Conservation (phyloP, 2,329 filamentous ascomycete genomes). For the Sporothrix curviconia region DNA sequence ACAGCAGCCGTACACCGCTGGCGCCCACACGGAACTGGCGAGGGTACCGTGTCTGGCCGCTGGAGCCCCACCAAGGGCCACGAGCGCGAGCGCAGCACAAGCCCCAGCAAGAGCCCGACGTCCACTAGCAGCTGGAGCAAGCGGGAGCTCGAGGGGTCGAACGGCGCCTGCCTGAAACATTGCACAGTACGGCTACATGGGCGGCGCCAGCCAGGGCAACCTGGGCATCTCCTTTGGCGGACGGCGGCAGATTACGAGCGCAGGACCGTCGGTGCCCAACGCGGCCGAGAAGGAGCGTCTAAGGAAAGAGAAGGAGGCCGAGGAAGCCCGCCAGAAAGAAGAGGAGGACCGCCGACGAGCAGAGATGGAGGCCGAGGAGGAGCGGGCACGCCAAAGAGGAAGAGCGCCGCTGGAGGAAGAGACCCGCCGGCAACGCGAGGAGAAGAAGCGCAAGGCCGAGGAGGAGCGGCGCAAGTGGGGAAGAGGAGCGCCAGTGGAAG, state of each 20-base stretch:
- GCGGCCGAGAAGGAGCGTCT: slow-evolving; percentile 76
- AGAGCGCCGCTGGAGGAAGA: slow-evolving; percentile 61
- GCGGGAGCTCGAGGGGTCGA: slow-evolving; percentile 67
- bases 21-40: slow-evolving; percentile 46
- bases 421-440: slow-evolving; percentile 50
- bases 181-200: slow-evolving; percentile 96
- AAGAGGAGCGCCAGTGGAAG: slow-evolving; percentile 63
- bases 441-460: slow-evolving; percentile 45
- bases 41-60: slow-evolving; percentile 42
- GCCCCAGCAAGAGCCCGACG: slow-evolving; percentile 47
- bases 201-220: slow-evolving; percentile 91
- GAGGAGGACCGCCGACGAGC: slow-evolving; percentile 41
- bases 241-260: slow-evolving; percentile 83
- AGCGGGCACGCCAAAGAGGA: slow-evolving; percentile 55
- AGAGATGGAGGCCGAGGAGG: slow-evolving; percentile 52
- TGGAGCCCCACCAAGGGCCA: slow-evolving; percentile 51
- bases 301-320: slow-evolving; percentile 49
- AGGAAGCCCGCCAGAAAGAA: slow-evolving; percentile 55
- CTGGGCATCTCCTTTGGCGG: slow-evolving; percentile 89
- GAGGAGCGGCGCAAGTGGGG: slow-evolving; percentile 62
- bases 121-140: slow-evolving; percentile 87
- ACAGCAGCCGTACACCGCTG: slow-evolving; percentile 37
- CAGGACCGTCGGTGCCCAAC: slow-evolving; percentile 71
- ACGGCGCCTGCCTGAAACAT: slow-evolving; percentile 97
- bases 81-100: slow-evolving; percentile 48